Base-by-base conservation (phyloP, 2,329 filamentous ascomycete genomes). In the Pseudogymnoascus sp. region DNA sequence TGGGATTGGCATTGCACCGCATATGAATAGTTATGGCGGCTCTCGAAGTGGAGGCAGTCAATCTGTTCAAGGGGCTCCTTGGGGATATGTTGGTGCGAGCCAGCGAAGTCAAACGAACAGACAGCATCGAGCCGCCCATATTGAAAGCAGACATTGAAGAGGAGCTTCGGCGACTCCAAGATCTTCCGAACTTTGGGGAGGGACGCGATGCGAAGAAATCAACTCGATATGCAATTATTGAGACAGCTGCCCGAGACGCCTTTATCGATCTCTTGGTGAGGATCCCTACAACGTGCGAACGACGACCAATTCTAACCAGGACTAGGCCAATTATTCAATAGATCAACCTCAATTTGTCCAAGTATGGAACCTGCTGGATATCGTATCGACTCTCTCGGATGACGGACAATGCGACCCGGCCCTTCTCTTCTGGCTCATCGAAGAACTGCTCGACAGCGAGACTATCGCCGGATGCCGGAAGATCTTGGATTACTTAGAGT, bases 401-500 rank as follows among this genome's bases (percentile, higher is more conserved):
- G 84, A 87, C 71, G 88, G 87, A 78, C 81, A 81, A 76, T 86
- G 78, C 71, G 91, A 96, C 65, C 85, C 90, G 0, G 89, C 88
- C 16, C 79, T 99, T 7, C 81, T 94, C 6, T 91, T 96, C 69
- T 92, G 90, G 82, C 83, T 99, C 14, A 86, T 97, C 18, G 94
- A 99, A 72, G 94, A 97, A 74, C 82, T 99, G 1, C 81, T 99
- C 25, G 95, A 99, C 73, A 96, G 91, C 70, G 93, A 99, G 73
- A 96, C 92, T 0, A 96, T 97, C 41, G 83, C 91, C 22, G 92
- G 90, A 32, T 99, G 94, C 71, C 87, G 91, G 63, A 89, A 84
- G 64, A 88, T 97, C 12, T 97, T 99, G 71, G 91, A 96, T 71
- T 99, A 92, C 69, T 82, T 99, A 43, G 95, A 99, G 73, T 97